Percentiles rank a stretch among this genome's conserved stretches.
Conservation (phyloP, 2,329 filamentous ascomycete genomes). For the Setomelanomma holmii region DNA sequence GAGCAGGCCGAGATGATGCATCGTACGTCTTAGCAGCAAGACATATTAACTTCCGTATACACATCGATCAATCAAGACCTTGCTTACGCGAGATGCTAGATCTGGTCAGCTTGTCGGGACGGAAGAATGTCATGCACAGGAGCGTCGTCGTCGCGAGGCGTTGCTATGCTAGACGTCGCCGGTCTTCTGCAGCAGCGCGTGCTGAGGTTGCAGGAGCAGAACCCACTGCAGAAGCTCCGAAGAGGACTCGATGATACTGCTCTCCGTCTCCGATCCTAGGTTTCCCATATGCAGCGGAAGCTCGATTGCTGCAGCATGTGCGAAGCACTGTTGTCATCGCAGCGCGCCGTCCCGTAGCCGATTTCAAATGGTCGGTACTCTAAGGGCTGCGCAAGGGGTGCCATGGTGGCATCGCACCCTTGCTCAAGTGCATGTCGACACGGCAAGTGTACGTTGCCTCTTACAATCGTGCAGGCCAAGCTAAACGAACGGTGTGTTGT, state of each 20-base stretch:
- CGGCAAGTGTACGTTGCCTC: not conserved
- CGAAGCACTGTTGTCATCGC: conserved; percentile 20
- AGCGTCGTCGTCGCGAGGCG: conserved; percentile 15
- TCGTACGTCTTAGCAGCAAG: conserved; percentile 6
- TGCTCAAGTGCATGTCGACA: not conserved
- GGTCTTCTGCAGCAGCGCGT: conserved; percentile 22
- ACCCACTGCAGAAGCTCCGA: conserved; percentile 9
- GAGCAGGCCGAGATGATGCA: conserved; percentile 18
- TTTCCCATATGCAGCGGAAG: conserved; percentile 16
- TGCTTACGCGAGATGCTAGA: conserved; percentile 30
- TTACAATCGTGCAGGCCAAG: not conserved
- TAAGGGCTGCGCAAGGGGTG: conserved; percentile 10
- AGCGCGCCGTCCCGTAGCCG: conserved; percentile 34
- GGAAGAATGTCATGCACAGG: conserved; percentile 16
- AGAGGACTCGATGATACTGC: not conserved
- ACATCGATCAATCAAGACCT: conserved; percentile 13
- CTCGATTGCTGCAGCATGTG: conserved; percentile 22
- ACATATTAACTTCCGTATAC: conserved; percentile 25
- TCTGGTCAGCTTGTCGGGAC: conserved; percentile 17
- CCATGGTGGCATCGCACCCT: not conserved
- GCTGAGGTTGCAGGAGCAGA: conserved; percentile 12
- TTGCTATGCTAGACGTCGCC: conserved; percentile 10
- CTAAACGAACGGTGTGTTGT: conserved; percentile 6
- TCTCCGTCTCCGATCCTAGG: conserved; percentile 1
- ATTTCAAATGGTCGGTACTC: not conserved